Percentiles rank a stretch among this genome's conserved stretches.
Evolutionary conservation across 2,329 filamentous ascomycete genomes (phyloP).

Genomic region (Aureobasidium leucospermi): DNA sequence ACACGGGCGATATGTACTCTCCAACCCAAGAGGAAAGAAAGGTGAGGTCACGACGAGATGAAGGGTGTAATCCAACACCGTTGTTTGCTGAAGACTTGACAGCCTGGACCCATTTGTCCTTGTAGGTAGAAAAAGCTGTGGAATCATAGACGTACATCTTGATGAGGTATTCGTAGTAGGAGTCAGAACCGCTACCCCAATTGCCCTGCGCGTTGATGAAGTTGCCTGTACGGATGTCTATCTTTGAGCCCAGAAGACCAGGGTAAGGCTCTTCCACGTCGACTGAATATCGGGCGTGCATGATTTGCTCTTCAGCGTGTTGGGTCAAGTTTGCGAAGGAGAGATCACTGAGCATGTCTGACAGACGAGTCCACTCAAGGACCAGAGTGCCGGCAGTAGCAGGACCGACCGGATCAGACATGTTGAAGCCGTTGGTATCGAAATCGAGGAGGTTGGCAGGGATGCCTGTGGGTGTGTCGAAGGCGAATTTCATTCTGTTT

Average conservation of each 20-base stretch:
- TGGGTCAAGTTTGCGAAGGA: constrained; percentile 61
- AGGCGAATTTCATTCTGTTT: constrained; percentile 67
- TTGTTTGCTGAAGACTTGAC: constrained; percentile 68
- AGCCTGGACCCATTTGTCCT: constrained; percentile 64
- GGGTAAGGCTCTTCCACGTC: constrained; percentile 61
- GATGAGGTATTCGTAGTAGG: constrained; percentile 83
- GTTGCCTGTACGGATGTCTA: constrained; percentile 57
- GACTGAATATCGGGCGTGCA: constrained; percentile 43
- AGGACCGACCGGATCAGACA: constrained; percentile 57
- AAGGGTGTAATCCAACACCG: constrained; percentile 58
- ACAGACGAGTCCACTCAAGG: constrained; percentile 76
- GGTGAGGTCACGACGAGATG: constrained; percentile 59
- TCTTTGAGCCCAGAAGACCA: constrained; percentile 62
- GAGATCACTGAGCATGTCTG: constrained; percentile 62
- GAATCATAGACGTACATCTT: constrained; percentile 85
- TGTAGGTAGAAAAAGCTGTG: constrained; percentile 54
- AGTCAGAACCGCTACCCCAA: constrained; percentile 72
- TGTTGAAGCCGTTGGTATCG: constrained; percentile 39
- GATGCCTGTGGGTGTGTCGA: constrained; percentile 67
- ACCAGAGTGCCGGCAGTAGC: constrained; percentile 72
- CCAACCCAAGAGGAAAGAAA: constrained; percentile 57
- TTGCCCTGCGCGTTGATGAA: constrained; percentile 63
- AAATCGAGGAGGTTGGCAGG: constrained; percentile 64
- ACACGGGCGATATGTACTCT: constrained; percentile 30
- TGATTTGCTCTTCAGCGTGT: constrained; percentile 61